Evolutionary conservation across 768 basidiomycete genomes (phyloP).

Genomic region (Tylopilus cervinicoccineus): DNA sequence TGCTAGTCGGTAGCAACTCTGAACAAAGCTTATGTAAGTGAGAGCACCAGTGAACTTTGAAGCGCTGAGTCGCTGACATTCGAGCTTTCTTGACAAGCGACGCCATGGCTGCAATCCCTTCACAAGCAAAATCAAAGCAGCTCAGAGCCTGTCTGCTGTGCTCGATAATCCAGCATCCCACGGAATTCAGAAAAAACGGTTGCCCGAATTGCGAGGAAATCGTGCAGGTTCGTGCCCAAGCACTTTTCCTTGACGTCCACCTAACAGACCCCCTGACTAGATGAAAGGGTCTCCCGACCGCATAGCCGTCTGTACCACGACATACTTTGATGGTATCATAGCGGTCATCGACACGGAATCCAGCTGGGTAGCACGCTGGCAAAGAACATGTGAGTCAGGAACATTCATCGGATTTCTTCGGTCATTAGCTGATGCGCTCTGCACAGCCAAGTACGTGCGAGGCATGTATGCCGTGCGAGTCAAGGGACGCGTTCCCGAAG

Average conservation of each 20-base stretch:
- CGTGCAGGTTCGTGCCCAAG: constrained; percentile 62
- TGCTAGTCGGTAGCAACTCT: too few relatives aligned
- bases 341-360: constrained; percentile 79
- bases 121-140: constrained; percentile 61
- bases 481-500: constrained; percentile 79
- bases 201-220: constrained; percentile 98
- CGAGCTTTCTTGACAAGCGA: not conserved
- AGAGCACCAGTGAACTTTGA: not conserved
- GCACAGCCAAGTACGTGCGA: constrained; percentile 78
- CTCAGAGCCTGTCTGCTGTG: constrained; percentile 92
- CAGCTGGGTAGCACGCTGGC: constrained; percentile 97
- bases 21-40: constrained; percentile 18
- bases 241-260: not conserved
- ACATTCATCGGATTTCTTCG: not conserved
- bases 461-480: constrained; percentile 95
- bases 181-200: constrained; percentile 80
- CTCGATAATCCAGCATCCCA: constrained; percentile 80
- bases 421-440: constrained; percentile 2
- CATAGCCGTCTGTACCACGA: constrained; percentile 82
- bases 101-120: constrained; percentile 46
- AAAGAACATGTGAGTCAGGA: constrained; percentile 72
- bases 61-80: not conserved
- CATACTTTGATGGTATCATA: constrained; percentile 90
- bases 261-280: constrained; percentile 37
- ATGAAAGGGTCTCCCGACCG: constrained; percentile 86